Percentiles rank a stretch among this genome's conserved stretches.
Conservation (phyloP, 352 stramenopile species). For the Pythium plurisporium region DNA sequence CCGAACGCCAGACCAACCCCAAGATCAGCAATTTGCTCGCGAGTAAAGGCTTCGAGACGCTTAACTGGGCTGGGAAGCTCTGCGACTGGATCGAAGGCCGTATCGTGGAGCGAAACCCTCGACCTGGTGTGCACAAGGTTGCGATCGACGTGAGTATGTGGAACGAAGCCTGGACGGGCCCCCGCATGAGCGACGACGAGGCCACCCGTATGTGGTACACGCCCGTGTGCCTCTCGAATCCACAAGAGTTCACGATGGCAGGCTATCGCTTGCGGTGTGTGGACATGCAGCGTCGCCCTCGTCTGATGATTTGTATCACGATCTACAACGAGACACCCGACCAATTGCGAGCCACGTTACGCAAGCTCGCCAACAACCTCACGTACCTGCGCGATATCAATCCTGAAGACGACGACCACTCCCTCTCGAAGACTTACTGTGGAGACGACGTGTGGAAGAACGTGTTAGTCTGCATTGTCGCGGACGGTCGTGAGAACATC, state of each 20-base stretch:
- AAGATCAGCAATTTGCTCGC: conserved; percentile 86
- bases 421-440: conserved; percentile 37
- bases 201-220: conserved; percentile 78
- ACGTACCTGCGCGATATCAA: conserved; percentile 56
- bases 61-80: conserved; percentile 79
- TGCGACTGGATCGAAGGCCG: conserved; percentile 85
- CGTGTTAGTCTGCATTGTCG: conserved; percentile 75
- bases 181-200: conserved; percentile 71
- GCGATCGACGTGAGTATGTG: conserved; percentile 60
- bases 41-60: conserved; percentile 80
- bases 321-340: conserved; percentile 80
- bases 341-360: conserved; percentile 65
- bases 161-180: conserved; percentile 75
- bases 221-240: conserved; percentile 54
- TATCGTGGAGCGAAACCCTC: conserved; percentile 66
- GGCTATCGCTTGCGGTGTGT: conserved; percentile 78
- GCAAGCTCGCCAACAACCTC: conserved; percentile 83
- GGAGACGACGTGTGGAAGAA: conserved; percentile 80
- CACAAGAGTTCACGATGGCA: conserved; percentile 71
- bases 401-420: conserved; percentile 27
- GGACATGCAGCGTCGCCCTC: conserved; percentile 59
- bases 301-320: conserved; percentile 84
- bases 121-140: conserved; percentile 75
- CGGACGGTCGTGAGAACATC: conserved; percentile 70
- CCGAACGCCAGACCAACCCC: conserved; percentile 67